Evolutionary conservation across 225 moss, liverwort and hornwort species (phyloP).

Genomic region (Climacium dendroides): DNA sequence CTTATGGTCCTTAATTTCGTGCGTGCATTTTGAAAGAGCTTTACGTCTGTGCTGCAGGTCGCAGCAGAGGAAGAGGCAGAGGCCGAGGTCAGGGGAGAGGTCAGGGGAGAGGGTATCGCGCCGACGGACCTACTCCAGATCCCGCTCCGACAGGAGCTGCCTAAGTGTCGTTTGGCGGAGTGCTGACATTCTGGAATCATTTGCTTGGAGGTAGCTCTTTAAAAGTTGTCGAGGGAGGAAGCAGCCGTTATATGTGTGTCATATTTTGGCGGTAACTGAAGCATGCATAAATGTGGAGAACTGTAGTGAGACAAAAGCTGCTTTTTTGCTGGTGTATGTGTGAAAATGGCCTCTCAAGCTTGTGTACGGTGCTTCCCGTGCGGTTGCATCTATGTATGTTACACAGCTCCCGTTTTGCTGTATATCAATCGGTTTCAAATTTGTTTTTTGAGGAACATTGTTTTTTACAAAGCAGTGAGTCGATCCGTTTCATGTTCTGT

Average conservation of each 20-base stretch:
- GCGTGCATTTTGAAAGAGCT: not conserved
- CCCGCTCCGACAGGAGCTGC: conserved; percentile 9
- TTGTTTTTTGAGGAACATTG: conserved; percentile 15
- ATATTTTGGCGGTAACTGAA: conserved; percentile 12
- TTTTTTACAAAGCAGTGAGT: not conserved
- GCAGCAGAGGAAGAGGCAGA: conserved; percentile 76
- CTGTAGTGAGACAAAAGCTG: conserved; percentile 37
- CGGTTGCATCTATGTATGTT: conserved; percentile 41
- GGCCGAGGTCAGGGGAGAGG: conserved; percentile 94
- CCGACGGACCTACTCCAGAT: conserved; percentile 64
- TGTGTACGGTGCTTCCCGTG: conserved; percentile 20
- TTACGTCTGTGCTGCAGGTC: not conserved
- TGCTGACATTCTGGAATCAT: conserved; percentile 11
- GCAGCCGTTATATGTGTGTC: conserved; percentile 27
- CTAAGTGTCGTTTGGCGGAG: not conserved
- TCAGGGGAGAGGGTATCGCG: conserved; percentile 83
- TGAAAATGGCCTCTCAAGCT: conserved; percentile 44
- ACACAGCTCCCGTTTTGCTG: conserved; percentile 34
- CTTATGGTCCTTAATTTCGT: not conserved
- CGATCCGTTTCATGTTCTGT: not conserved
- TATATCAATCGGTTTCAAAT: conserved; percentile 32
- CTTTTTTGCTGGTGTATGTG: conserved; percentile 43
- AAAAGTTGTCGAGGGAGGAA: conserved; percentile 34
- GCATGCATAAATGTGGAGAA: conserved; percentile 29
- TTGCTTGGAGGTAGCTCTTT: conserved; percentile 42